Percentiles rank a stretch among this genome's conserved stretches.
Conservation (phyloP, 345 rosid genomes). For the Melaleuca alternifolia region DNA sequence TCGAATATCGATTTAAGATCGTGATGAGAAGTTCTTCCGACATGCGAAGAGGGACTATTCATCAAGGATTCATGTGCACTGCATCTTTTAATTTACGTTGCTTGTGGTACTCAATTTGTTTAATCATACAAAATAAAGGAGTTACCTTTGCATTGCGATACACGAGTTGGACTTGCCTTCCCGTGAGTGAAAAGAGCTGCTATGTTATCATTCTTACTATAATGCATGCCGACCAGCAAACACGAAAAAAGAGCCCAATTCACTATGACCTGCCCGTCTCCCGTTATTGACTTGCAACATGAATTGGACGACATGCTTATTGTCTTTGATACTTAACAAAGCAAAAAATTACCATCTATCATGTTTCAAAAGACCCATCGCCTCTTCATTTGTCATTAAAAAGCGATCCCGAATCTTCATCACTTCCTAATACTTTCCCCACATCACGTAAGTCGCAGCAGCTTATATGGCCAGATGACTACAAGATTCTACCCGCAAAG, state of each 20-base stretch:
- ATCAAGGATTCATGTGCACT: neutral
- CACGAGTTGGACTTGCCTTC: neutral
- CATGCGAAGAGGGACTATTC: neutral
- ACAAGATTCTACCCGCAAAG: neutral
- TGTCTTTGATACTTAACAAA: neutral
- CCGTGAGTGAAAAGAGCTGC: neutral
- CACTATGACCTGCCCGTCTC: neutral
- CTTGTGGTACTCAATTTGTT: neutral
- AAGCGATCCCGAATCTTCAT: neutral
- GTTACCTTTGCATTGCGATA: neutral
- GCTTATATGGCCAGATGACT: neutral
- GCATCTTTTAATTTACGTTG: neutral
- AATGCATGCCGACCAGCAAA: neutral
- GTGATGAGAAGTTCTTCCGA: neutral
- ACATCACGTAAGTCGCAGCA: neutral
- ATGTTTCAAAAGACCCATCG: neutral
- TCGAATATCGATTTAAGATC: neutral
- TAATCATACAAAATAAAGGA: neutral
- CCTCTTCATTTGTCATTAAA: neutral
- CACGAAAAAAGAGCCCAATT: neutral
- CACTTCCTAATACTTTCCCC: neutral
- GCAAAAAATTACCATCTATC: neutral
- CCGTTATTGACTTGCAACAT: neutral
- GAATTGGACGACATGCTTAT: neutral
- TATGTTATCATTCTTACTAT: neutral